Base-by-base conservation (phyloP, 2,329 filamentous ascomycete species). In the Stenocarpella maydis region DNA sequence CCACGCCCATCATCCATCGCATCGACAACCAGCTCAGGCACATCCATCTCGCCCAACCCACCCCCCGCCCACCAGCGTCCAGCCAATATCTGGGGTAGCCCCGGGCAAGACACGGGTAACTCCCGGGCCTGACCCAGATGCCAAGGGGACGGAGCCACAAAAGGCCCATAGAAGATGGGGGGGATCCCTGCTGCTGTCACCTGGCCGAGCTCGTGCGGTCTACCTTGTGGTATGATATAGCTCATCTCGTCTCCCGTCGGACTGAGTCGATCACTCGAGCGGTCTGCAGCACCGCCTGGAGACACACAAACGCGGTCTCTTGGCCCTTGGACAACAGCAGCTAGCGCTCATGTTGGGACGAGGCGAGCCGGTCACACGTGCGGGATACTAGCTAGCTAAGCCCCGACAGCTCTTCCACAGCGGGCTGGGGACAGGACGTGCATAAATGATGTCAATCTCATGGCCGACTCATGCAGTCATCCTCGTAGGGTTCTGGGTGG, bases 401-500 rank as follows among this genome's bases (percentile, higher is more conserved):
- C n/a, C n/a, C n/a, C n/a, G n/a, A n/a, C n/a, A n/a, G n/a, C n/a
- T n/a, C 28, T 49, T 10, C 39, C 12, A 43, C 14, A 28, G 19
- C n/a, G 3, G 14, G 43, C 34, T 37, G 19, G 58, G 37, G 41
- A 49, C 41, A 49, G 37, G 37, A 37, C 34, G 58, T 19, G 43
- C 58, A 26, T 63, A 28, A 28, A 63, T 49, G 58, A 49, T 63
- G 58, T 63, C 58, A 63, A 47, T 63, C 37, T 37, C 37, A 63
- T 49, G 58, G 58, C 58, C 58, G 58, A 43, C 58, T 63, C 37
- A 63, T 63, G 58, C 58, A 37, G 58, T 63, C 58, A 49, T 63
- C 58, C 41, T 47, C 28, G 58, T 63, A 49, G 41, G 58, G 58
- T 31, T n/a, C 43, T 37, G 19, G 41, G 43, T 24, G 58, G 21